Evolutionary conservation across 495 filamentous ascomycete genomes (phyloP).

Genomic region (Amniculicola lignicola): DNA sequence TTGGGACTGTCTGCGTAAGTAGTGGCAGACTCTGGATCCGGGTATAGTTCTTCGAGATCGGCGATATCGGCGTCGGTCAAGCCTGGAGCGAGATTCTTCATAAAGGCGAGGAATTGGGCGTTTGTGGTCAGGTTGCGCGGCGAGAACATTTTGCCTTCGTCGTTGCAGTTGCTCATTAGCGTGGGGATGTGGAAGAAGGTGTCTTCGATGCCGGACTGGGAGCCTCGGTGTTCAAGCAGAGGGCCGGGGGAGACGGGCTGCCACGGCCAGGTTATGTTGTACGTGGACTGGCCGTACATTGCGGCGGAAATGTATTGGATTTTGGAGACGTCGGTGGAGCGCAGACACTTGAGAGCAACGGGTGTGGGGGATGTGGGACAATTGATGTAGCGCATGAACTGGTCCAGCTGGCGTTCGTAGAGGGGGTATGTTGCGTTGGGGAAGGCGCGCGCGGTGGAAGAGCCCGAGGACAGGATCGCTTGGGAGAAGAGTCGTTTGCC

Average conservation of each 20-base stretch:
- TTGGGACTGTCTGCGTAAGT: slow-evolving; percentile 1
- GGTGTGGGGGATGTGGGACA: slow-evolving; percentile 9
- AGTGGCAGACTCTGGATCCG: background rate
- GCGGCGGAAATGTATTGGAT: slow-evolving; percentile 1
- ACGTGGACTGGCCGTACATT: slow-evolving; percentile 1
- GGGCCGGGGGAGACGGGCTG: slow-evolving; percentile 25
- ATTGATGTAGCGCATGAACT: slow-evolving; percentile 14
- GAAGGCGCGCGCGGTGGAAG: slow-evolving; percentile 19
- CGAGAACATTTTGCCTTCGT: slow-evolving; percentile 22
- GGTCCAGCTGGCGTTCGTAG: slow-evolving; percentile 12
- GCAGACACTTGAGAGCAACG: slow-evolving; percentile 10
- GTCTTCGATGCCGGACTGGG: slow-evolving; percentile 11
- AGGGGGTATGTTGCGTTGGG: slow-evolving; percentile 14
- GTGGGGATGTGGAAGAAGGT: slow-evolving; percentile 24
- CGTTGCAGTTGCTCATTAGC: slow-evolving; percentile 7
- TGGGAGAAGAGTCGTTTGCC: slow-evolving; percentile 19
- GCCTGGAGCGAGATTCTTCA: slow-evolving; percentile 11
- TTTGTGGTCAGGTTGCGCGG: slow-evolving; percentile 21
- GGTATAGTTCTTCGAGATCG: slow-evolving; percentile 20
- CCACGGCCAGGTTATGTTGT: slow-evolving; percentile 26
- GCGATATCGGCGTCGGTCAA: slow-evolving; percentile 7
- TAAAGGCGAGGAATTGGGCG: slow-evolving; percentile 7
- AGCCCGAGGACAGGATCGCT: slow-evolving; percentile 18
- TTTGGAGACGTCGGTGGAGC: background rate
- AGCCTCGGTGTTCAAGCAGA: slow-evolving; percentile 20